Evolutionary conservation across 441 rosid genomes (phyloP), one percentile per base, ranked within the genome.

Genomic region (Theobroma grandiflorum): DNA sequence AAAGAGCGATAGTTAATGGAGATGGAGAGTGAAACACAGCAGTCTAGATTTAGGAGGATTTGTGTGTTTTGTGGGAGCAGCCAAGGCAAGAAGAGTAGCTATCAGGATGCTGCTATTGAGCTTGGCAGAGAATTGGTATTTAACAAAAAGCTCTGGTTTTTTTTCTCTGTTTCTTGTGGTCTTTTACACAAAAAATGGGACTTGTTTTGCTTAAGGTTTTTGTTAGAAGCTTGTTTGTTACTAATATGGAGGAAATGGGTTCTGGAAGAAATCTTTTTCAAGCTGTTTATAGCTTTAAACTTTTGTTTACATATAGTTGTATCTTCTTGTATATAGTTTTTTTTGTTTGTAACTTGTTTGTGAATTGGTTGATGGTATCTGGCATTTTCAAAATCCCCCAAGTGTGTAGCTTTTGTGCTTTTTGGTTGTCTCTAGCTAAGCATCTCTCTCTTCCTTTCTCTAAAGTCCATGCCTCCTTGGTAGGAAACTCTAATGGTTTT

Each of bases 31-130:
- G 90, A 87, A 68, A 85, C 84, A 52, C 87, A 86, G 78, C 87
- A 50, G 75, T 96, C 99, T 65, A 96, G 83, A 88, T 96, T 96
- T 88, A 84, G 83, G 83, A 93, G 98, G 87, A 89, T 96, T 81
- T 96, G 99, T 86, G 99, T 96, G 72, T 96, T 96, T 80, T 96
- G 99, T 84, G 99, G 99, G 74, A 94, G 99, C 81, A 96, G 98
- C 87, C 95, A 90, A 72, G 99, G 99, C 77, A 96, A 92, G 89
- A 96, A 94, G 87, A 92, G 88, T 73, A 95, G 94, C 85, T 96
- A 96, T 81, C 98, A 96, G 86, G 98, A 90, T 87, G 98, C 99
- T 86, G 99, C 99, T 76, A 87, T 91, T 86, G 98, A 96, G 81
- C 99, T 96, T 77, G 99, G 94, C 83, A 89, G 87, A 53, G 99